A percentile compares a stretch with the other conserved stretches of the same genome.
These are phyloP conservation scores for Metschnikowia kofuensis DNA, from an alignment of 805 yeast species.

Conservation along the genomic window DNA sequence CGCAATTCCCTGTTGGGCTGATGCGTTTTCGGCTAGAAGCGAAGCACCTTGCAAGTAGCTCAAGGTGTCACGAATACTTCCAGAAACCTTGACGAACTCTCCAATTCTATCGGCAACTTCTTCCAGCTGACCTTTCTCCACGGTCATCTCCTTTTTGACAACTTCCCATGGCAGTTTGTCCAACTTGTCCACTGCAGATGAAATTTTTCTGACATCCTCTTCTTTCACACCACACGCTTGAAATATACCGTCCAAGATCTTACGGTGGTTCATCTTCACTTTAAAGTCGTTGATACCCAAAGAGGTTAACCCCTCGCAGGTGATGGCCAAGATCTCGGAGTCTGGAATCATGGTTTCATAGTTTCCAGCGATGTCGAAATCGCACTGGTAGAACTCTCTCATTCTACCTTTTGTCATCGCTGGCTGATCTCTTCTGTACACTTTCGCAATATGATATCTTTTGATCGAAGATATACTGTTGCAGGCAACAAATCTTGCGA, in stretches of 20 bases:
- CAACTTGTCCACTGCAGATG: constrained; percentile 94
- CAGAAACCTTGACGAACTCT: constrained; percentile 78
- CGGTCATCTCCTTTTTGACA: constrained; percentile 88
- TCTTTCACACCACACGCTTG: constrained; percentile 91
- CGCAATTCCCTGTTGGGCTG: constrained; percentile 75
- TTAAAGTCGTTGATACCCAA: constrained; percentile 88
- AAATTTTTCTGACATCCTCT: constrained; percentile 89
- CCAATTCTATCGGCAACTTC: constrained; percentile 94
- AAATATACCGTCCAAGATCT: constrained; percentile 93
- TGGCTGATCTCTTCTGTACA: constrained; percentile 98
- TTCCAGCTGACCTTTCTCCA: constrained; percentile 84
- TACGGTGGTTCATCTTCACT: constrained; percentile 91
- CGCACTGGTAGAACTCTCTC: constrained; percentile 99
- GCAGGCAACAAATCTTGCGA: constrained; percentile 96
- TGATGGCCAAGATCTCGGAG: constrained; percentile 77
- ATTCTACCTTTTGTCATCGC: constrained; percentile 99
- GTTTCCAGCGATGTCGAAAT: constrained; percentile 92
- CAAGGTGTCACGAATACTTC: constrained; percentile 65
- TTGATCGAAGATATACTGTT: constrained; percentile 87
- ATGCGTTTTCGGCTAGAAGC: constrained; percentile 56
- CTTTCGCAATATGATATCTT: constrained; percentile 96
- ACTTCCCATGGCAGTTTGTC: constrained; percentile 96
- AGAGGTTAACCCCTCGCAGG: constrained; percentile 79
- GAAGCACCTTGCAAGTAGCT: constrained; percentile 55
- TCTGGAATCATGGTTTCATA: constrained; percentile 97